These are phyloP conservation scores for Coniophora puteana DNA, from an alignment of 1,284 basidiomycete species.

Conservation along the genomic window DNA sequence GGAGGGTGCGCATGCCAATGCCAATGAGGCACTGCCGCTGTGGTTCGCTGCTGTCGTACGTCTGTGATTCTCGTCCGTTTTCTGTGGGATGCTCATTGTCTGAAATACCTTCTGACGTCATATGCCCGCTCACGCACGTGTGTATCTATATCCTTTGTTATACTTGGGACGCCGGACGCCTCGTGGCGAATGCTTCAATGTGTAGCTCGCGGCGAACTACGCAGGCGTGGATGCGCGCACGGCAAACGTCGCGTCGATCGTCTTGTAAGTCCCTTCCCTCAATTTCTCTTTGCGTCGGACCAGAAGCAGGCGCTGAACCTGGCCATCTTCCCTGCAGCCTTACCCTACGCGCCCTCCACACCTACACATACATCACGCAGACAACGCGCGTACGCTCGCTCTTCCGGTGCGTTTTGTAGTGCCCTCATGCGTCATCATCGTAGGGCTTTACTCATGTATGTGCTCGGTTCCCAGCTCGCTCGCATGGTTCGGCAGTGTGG, in stretches of 20 bases:
- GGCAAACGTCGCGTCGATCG: constrained; percentile 2
- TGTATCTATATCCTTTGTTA: not conserved
- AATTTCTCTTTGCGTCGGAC: too few species aligned
- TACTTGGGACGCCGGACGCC: too few species aligned
- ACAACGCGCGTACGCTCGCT: not conserved
- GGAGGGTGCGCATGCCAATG: constrained; percentile 39
- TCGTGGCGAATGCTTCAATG: too few species aligned
- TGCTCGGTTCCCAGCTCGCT: too few species aligned
- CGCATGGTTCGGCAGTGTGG: too few species aligned
- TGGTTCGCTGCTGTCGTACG: constrained; percentile 34
- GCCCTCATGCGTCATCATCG: too few species aligned
- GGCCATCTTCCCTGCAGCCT: not conserved
- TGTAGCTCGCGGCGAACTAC: constrained; percentile 6
- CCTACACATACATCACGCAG: constrained; percentile 3
- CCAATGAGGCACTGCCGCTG: constrained; percentile 32
- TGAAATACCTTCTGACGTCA: too few species aligned
- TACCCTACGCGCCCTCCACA: constrained; percentile 3
- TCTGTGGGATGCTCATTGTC: not conserved
- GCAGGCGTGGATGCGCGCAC: constrained; percentile 1
- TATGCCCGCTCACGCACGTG: not conserved
- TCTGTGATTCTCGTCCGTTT: not conserved
- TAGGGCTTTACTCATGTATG: too few species aligned
- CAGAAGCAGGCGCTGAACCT: not conserved
- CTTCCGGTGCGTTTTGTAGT: not conserved
- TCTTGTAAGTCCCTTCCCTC: not conserved